Percentiles rank a stretch among this genome's conserved stretches.
These are phyloP conservation scores for Lecanicillium sp. DNA, from an alignment of 2,329 filamentous ascomycete species.

Conservation along the genomic window DNA sequence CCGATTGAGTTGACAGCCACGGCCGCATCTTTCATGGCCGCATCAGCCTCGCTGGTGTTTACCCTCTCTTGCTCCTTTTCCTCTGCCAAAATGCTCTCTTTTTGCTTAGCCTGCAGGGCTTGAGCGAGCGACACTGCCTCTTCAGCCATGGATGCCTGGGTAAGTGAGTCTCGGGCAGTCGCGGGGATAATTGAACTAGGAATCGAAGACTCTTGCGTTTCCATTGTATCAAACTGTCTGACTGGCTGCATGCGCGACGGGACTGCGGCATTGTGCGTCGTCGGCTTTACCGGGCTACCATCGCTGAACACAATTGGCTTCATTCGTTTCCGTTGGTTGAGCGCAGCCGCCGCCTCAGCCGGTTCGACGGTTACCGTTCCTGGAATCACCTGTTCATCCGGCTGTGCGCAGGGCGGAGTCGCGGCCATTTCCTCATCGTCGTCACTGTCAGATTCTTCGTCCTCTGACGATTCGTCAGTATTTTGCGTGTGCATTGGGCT, in stretches of 20 bases:
- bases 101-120: neutral
- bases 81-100: no score
- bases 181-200: constrained; percentile 22
- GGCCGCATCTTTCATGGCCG: no score
- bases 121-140: neutral
- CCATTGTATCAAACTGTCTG: constrained; percentile 14
- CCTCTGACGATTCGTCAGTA: neutral
- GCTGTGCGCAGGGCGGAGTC: constrained; percentile 18
- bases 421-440: constrained; percentile 1
- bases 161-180: constrained; percentile 14
- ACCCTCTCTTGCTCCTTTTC: no score
- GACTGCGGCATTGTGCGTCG: neutral
- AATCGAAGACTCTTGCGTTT: constrained; percentile 18
- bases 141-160: constrained; percentile 10
- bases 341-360: neutral
- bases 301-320: constrained; percentile 18
- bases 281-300: constrained; percentile 11
- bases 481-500: neutral
- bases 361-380: constrained; percentile 7
- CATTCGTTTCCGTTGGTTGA: constrained; percentile 7
- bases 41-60: neutral
- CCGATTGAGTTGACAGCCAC: no score
- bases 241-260: constrained; percentile 16
- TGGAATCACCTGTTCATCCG: constrained; percentile 10
- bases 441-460: no score